A percentile compares a stretch with the other conserved stretches of the same genome.
Evolutionary conservation across 306 rosid species (phyloP).

Genomic region (Cucumis hystrix): DNA sequence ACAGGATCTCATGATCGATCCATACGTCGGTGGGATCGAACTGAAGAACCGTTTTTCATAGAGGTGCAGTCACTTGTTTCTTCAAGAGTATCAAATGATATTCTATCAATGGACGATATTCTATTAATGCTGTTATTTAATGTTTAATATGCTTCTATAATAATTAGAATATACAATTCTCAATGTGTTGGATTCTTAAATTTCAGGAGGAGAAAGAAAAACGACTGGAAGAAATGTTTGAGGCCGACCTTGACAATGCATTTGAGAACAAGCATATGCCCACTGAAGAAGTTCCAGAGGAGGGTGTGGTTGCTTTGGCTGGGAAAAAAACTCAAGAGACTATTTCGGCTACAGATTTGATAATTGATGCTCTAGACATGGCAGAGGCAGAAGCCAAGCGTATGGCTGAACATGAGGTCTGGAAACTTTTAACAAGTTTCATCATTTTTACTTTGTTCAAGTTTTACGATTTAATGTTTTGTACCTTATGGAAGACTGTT

Average conservation of each 20-base stretch:
- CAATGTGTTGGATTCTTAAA: slow-evolving; percentile 4
- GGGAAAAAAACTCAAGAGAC: slow-evolving; percentile 88
- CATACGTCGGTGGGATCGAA: slow-evolving; percentile 97
- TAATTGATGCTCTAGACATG: slow-evolving; percentile 71
- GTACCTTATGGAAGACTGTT: neutral
- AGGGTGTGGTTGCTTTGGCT: slow-evolving; percentile 82
- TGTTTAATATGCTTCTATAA: neutral
- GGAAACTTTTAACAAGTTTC: neutral
- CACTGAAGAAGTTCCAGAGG: slow-evolving; percentile 86
- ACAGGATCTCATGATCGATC: slow-evolving; percentile 95
- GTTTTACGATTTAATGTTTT: neutral
- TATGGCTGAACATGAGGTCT: slow-evolving; percentile 56
- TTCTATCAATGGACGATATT: neutral
- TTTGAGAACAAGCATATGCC: slow-evolving; percentile 45
- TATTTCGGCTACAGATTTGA: slow-evolving; percentile 68
- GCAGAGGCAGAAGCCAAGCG: slow-evolving; percentile 65
- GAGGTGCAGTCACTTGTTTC: slow-evolving; percentile 45
- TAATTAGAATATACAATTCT: neutral
- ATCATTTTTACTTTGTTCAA: neutral
- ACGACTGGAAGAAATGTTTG: slow-evolving; percentile 76
- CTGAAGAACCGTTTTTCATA: slow-evolving; percentile 89
- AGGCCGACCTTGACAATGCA: slow-evolving; percentile 58
- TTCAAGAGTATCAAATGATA: neutral
- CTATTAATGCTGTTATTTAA: neutral
- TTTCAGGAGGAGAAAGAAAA: slow-evolving; percentile 97